Evolutionary conservation across 306 rosid species (phyloP), one percentile per base, ranked within the genome.

Genomic region (Trichosanthes cucumerina): DNA sequence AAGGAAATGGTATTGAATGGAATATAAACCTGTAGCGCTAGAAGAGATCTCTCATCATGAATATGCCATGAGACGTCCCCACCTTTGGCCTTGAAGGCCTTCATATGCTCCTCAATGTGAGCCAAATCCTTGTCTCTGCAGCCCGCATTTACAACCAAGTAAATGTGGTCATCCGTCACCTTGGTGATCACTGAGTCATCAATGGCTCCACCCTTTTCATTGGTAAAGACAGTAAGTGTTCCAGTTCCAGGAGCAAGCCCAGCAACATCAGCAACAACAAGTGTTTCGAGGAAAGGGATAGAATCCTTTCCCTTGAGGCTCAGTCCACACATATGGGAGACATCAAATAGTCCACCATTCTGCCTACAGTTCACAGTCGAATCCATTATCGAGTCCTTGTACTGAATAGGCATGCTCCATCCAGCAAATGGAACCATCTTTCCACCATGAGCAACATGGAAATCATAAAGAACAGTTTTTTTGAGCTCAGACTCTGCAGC

Each of bases 401-500:
- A 93, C 79, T 93, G 98, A 70, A 93, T 93, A 43, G 97, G 97
- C 97, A 93, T 93, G 84, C 93, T 90, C 98, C 97, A 93, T 62
- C 98, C 97, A 62, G 98, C 98, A 83, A 93, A 93, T 16, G 97
- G 97, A 78, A 93, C 97, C 96, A 93, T 90, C 96, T 93, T 93
- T 76, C 97, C 98, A 0, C 98, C 96, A 82, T 93, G 13, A 41
- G 93, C 90, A 43, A 92, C 89, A 79, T 92, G 98, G 87, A 92
- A 93, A 69, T 93, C 97, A 83, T 89, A 82, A 13, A 93, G 88
- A 79, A 66, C 96, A 16, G 98, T 91, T 90, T 87, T 93, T 68
- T 92, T 93, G 38, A 92, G 91, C 86, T 93, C 97, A 78, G 93
- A 85, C 75, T 92, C 98, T 0, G 87, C 8, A 31, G 96, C 86